Evolutionary conservation across 179 eudicot species (phyloP).

Genomic region (Beta lomatogona): DNA sequence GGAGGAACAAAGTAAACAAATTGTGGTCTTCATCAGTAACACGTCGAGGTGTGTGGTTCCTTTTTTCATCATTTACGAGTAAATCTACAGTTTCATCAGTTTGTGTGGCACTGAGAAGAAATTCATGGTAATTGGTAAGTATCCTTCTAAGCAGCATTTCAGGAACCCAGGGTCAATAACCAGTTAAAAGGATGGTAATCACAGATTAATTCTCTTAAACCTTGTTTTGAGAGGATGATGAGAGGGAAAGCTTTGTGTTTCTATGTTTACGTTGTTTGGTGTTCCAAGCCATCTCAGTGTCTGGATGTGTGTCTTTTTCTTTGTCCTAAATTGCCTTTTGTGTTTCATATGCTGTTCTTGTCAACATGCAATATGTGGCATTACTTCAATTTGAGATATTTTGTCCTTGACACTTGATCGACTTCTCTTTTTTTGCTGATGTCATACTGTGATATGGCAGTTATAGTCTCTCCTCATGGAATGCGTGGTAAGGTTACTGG

Average conservation of each 20-base stretch:
- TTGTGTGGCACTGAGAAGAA: slow-evolving; percentile 9
- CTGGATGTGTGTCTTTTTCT: not conserved
- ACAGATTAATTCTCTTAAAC: not conserved
- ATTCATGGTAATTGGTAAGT: not conserved
- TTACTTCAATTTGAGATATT: not conserved
- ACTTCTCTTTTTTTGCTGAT: slow-evolving; percentile 2
- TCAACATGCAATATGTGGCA: not conserved
- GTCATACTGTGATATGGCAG: slow-evolving; percentile 44
- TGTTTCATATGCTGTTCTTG: slow-evolving; percentile 1
- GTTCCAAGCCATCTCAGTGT: not conserved
- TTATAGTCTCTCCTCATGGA: slow-evolving; percentile 92
- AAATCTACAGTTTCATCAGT: not conserved
- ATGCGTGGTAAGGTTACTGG: slow-evolving; percentile 92
- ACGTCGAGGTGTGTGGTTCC: not conserved
- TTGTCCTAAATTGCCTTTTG: not conserved
- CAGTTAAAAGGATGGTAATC: not conserved
- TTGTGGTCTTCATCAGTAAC: not conserved
- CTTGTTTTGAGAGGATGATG: not conserved
- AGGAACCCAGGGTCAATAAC: not conserved
- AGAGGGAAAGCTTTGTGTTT: not conserved
- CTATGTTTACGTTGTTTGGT: not conserved
- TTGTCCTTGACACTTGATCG: not conserved
- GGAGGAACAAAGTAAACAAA: not conserved
- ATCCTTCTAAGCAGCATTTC: not conserved
- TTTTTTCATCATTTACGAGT: not conserved